Evolutionary conservation across 1,284 basidiomycete genomes (phyloP).

Genomic region (Ceratobasidium sp.): DNA sequence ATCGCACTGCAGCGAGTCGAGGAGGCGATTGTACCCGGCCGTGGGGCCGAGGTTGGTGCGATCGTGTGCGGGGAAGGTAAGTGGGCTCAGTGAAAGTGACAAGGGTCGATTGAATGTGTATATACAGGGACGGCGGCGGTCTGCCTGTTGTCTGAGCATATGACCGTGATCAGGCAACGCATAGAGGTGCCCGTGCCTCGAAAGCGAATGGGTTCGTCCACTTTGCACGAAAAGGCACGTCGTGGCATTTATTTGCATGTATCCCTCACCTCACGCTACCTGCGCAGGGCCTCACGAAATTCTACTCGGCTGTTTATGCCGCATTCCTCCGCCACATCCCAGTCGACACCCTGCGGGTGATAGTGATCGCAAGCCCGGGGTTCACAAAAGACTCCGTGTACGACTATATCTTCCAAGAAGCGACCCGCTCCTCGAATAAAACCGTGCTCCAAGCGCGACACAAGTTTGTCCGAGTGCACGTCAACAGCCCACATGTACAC

Average conservation of each 20-base stretch:
- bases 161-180: slow-evolving; percentile 93
- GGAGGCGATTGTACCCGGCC: slow-evolving; percentile 90
- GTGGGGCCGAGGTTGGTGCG: slow-evolving; percentile 96
- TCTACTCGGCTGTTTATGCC: slow-evolving; percentile 87
- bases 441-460: slow-evolving; percentile 76
- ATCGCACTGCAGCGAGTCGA: slow-evolving; percentile 83
- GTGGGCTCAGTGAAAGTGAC: slow-evolving; percentile 36
- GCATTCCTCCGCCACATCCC: slow-evolving; percentile 92
- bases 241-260: neutral
- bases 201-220: slow-evolving; percentile 84
- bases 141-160: slow-evolving; percentile 94
- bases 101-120: neutral
- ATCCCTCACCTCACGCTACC: neutral
- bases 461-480: slow-evolving; percentile 92
- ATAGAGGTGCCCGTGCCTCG: slow-evolving; percentile 92
- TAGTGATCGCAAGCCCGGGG: slow-evolving; percentile 96
- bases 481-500: slow-evolving; percentile 95
- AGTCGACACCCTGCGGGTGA: slow-evolving; percentile 81
- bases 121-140: slow-evolving; percentile 85
- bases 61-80: slow-evolving; percentile 92
- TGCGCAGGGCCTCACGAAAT: slow-evolving; percentile 72
- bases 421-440: slow-evolving; percentile 86
- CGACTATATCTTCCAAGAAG: slow-evolving; percentile 87
- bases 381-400: slow-evolving; percentile 93
- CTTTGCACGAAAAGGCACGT: slow-evolving; percentile 82